Conservation (phyloP, 805 yeast genomes). For the Tetrapisispora arboricola region DNA sequence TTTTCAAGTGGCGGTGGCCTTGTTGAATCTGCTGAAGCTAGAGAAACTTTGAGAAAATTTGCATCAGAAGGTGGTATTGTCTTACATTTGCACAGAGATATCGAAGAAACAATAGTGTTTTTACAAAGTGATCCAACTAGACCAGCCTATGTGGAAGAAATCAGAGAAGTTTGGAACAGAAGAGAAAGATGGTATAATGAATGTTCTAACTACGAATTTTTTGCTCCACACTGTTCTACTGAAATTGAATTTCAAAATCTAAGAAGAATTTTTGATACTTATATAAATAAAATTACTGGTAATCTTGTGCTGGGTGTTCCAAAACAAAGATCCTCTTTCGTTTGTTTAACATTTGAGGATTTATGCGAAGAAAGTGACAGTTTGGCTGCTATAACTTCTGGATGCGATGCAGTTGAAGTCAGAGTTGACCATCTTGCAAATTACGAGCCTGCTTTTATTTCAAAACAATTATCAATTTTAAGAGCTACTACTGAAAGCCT, state of each 20-base stretch:
- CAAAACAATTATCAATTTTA: slow-evolving; percentile 60
- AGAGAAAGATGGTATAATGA: slow-evolving; percentile 72
- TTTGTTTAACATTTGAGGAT: slow-evolving; percentile 63
- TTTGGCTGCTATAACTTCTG: slow-evolving; percentile 48
- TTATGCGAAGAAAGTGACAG: slow-evolving; percentile 35
- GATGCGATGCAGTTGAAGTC: slow-evolving; percentile 74
- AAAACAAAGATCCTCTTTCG: slow-evolving; percentile 48
- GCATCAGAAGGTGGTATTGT: slow-evolving; percentile 60
- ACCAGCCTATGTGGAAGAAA: slow-evolving; percentile 79
- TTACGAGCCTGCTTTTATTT: slow-evolving; percentile 45
- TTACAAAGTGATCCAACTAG: slow-evolving; percentile 69
- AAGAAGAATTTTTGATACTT: slow-evolving; percentile 48
- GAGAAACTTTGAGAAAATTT: slow-evolving; percentile 51
- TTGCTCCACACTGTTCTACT: slow-evolving; percentile 58
- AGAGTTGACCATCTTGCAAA: slow-evolving; percentile 62
- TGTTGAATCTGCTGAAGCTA: slow-evolving; percentile 65
- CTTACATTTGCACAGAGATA: slow-evolving; percentile 80
- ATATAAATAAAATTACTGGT: slow-evolving; percentile 56
- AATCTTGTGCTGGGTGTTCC: slow-evolving; percentile 25
- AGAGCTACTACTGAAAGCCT: slow-evolving; percentile 50
- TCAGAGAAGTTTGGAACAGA: slow-evolving; percentile 71
- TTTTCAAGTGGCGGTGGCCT: slow-evolving; percentile 96
- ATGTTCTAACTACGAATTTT: slow-evolving; percentile 69
- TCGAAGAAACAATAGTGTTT: slow-evolving; percentile 67
- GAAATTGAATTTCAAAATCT: slow-evolving; percentile 45